These are phyloP conservation scores for Boletales sp. DNA, from an alignment of 768 basidiomycete genomes.

Conservation along the genomic window DNA sequence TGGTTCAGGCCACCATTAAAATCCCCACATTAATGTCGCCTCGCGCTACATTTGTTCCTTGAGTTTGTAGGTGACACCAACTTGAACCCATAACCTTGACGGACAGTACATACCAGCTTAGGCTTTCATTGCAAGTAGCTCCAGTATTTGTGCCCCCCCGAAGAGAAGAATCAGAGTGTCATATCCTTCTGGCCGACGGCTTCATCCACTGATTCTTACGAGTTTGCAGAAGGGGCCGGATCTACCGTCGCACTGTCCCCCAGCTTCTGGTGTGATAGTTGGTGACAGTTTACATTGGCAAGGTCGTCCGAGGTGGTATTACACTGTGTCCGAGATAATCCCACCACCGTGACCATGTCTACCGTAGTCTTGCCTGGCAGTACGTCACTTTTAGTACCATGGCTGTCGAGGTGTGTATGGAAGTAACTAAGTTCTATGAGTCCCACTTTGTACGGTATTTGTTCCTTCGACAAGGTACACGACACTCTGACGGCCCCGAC, in stretches of 20 bases:
- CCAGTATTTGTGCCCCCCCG: slow-evolving; percentile 51
- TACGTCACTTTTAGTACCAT: neutral
- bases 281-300: slow-evolving; percentile 7
- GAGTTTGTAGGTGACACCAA: slow-evolving; percentile 59
- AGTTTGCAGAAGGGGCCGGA: slow-evolving; percentile 41
- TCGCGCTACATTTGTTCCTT: slow-evolving; percentile 57
- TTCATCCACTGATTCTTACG: slow-evolving; percentile 49
- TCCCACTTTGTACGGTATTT: too few relatives aligned
- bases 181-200: slow-evolving; percentile 60
- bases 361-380: slow-evolving; percentile 15
- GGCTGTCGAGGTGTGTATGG: slow-evolving; percentile 2
- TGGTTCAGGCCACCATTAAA: slow-evolving; percentile 39
- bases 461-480: too few relatives aligned
- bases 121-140: slow-evolving; percentile 57
- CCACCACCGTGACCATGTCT: slow-evolving; percentile 2
- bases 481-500: too few relatives aligned
- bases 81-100: slow-evolving; percentile 53
- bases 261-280: neutral
- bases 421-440: slow-evolving; percentile 3
- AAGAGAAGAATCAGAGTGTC: slow-evolving; percentile 53
- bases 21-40: slow-evolving; percentile 49
- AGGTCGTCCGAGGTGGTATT: slow-evolving; percentile 7
- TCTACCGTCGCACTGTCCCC: slow-evolving; percentile 14
- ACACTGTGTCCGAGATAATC: slow-evolving; percentile 4
- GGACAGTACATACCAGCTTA: slow-evolving; percentile 50